Evolutionary conservation across 1,284 basidiomycete species (phyloP).

Genomic region (Papiliotrema nemorosa): DNA sequence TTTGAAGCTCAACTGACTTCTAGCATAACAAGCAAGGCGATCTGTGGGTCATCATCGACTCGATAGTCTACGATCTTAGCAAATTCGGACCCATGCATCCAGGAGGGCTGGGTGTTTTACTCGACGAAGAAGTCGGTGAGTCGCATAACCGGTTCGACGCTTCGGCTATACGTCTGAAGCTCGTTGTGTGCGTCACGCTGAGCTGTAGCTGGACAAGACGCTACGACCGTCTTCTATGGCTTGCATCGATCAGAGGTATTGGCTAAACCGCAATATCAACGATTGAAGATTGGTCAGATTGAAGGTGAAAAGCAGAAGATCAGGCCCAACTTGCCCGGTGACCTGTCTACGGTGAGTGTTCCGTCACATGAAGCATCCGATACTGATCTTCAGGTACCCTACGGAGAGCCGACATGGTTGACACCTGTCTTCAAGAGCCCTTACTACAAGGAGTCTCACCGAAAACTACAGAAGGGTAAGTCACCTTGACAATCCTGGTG

Average conservation of each 20-base stretch:
- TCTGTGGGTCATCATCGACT: slow-evolving; percentile 78
- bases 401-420: slow-evolving; percentile 81
- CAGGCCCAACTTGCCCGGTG: slow-evolving; percentile 58
- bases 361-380: no score
- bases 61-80: slow-evolving; percentile 74
- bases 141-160: slow-evolving; percentile 15
- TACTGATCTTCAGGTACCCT: slow-evolving; percentile 58
- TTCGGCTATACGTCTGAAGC: neutral
- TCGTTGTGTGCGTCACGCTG: neutral
- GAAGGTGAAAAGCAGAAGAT: slow-evolving; percentile 60
- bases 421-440: slow-evolving; percentile 72
- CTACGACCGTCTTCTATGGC: slow-evolving; percentile 78
- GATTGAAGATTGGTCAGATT: slow-evolving; percentile 67
- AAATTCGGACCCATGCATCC: slow-evolving; percentile 77
- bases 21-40: slow-evolving; percentile 75
- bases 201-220: slow-evolving; percentile 67
- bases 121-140: slow-evolving; percentile 69
- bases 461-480: slow-evolving; percentile 46
- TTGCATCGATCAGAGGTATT: slow-evolving; percentile 78
- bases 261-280: slow-evolving; percentile 64
- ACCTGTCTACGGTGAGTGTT: slow-evolving; percentile 50
- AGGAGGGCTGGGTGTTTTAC: slow-evolving; percentile 69
- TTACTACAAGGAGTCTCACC: slow-evolving; percentile 69
- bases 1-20: neutral
- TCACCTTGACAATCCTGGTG: neutral